Base-by-base conservation (phyloP, 352 stramenopile genomes). In the Plasmopara viticola region DNA sequence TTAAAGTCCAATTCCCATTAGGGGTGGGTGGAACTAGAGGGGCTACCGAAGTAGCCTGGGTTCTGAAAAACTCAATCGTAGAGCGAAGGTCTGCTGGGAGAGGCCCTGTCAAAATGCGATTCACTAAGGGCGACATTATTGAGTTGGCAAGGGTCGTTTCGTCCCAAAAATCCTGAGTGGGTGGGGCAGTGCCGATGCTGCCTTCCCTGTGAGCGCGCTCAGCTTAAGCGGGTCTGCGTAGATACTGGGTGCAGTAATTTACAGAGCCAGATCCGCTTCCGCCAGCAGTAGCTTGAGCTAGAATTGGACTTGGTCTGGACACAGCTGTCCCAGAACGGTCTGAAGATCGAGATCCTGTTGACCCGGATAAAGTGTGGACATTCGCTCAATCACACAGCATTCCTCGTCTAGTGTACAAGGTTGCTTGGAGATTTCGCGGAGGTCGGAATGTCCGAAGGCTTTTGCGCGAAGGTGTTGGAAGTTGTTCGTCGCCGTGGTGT, bases 241-340 rank as follows among this genome's bases (percentile, higher is more conserved):
- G 20, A 46, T 33, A 46, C 41, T 46, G 17, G 41, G 41, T 46
- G 41, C 41, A 46, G 17, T 30, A 34, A 46, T 46, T 30, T 34
- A 18, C 6, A 46, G 20, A 46, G 41, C 41, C 20, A 46, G 20
- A 15, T 46, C 41, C 6, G 20, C 17, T 33, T 46, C 4, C 7
- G 31, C 31, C 31, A 35, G 31, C 10, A 18, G 4, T 33, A 33
- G 31, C 20, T 46, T 30, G 20, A 46, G 17, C 41, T 18, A 46
- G 41, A 17, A 33, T 34, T 46, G 41, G 5, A 61, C 6, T 4
- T 35, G 31, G 6, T 35, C 31, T 4, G 31, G 31, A 35, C 31
- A 35, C 31, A 35, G 31, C 88, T 85, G 90, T 76, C 82, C 17
- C n/a, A 18, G 9, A 33, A 15, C 9, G 41, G 15, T 17, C 17